Conservation (phyloP, 1,139 yeast genomes). For the Debaryomyces sp. region DNA sequence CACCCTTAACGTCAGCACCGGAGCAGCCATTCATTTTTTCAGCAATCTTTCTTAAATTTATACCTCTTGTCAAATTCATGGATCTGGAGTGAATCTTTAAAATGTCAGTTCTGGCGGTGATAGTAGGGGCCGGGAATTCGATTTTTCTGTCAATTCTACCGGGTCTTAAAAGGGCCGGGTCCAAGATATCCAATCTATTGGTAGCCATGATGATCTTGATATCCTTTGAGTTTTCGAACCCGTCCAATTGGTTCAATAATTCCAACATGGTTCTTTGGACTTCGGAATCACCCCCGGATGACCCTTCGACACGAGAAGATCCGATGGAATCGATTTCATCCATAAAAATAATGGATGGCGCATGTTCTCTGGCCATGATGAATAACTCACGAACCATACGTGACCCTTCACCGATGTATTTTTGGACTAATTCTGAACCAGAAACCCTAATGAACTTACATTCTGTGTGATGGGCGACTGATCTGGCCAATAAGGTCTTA, state of each 20-base stretch:
- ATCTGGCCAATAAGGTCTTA: slow-evolving; percentile 91
- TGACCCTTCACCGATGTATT: slow-evolving; percentile 97
- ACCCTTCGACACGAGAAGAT: slow-evolving; percentile 89
- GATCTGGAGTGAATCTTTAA: slow-evolving; percentile 92
- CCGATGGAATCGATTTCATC: slow-evolving; percentile 99
- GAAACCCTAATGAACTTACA: slow-evolving; percentile 95
- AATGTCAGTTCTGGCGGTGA: slow-evolving; percentile 93
- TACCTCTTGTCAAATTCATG: slow-evolving; percentile 97
- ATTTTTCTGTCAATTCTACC: slow-evolving; percentile 98
- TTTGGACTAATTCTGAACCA: slow-evolving; percentile 96
- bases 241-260: slow-evolving; percentile 91
- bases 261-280: slow-evolving; percentile 99
- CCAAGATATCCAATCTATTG: slow-evolving; percentile 91
- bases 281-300: slow-evolving; percentile 91
- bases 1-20: slow-evolving; percentile 99
- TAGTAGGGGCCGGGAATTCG: slow-evolving; percentile 98
- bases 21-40: slow-evolving; percentile 98
- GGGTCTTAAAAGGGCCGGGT: slow-evolving; percentile 95
- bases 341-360: slow-evolving; percentile 97
- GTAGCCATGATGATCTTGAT: slow-evolving; percentile 99
- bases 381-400: slow-evolving; percentile 98
- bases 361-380: slow-evolving; percentile 98
- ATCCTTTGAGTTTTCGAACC: slow-evolving; percentile 93
- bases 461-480: slow-evolving; percentile 98
- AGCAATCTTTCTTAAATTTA: slow-evolving; percentile 89